Evolutionary conservation across 768 basidiomycete genomes (phyloP), one percentile per base, ranked within the genome.

Genomic region (Serendipita vermifera): DNA sequence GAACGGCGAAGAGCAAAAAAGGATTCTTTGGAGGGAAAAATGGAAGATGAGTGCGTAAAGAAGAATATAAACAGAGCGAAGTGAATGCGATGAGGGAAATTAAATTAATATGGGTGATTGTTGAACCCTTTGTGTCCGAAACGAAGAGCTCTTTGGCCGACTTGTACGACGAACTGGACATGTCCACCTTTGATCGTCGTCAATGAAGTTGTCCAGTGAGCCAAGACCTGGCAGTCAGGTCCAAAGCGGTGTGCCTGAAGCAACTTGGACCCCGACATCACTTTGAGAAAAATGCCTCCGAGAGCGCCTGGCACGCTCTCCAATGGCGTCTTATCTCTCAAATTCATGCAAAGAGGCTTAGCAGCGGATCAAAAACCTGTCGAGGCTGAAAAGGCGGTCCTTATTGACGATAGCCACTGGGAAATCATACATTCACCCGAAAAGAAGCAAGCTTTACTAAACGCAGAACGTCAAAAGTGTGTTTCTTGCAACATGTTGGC

Each of bases 131-230:
- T 68, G 75, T 78, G 35, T 80, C 78, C 5, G 87, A 81, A 35
- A 90, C 83, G 63, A 92, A 94, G 0, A 77, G 79, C 70, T 89
- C 86, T 68, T 94, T 94, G 6, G 76, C 79, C 5, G 73, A 61
- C 67, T 88, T 91, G 75, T 93, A 93, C n/a, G n/a, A n/a, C n/a
- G n/a, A n/a, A n/a, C n/a, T n/a, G n/a, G n/a, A n/a, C n/a, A n/a
- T n/a, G n/a, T n/a, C n/a, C n/a, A n/a, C n/a, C n/a, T n/a, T n/a
- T n/a, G n/a, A n/a, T n/a, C n/a, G n/a, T n/a, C n/a, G n/a, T n/a
- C n/a, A n/a, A n/a, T n/a, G n/a, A n/a, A n/a, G n/a, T n/a, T n/a
- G n/a, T n/a, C n/a, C n/a, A n/a, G n/a, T n/a, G n/a, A n/a, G n/a
- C n/a, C n/a, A n/a, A n/a, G n/a, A n/a, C n/a, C n/a, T n/a, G n/a